Evolutionary conservation across 2,329 filamentous ascomycete genomes (phyloP), one percentile per base, ranked within the genome.

Genomic region (Pestalotiopsis sp.): DNA sequence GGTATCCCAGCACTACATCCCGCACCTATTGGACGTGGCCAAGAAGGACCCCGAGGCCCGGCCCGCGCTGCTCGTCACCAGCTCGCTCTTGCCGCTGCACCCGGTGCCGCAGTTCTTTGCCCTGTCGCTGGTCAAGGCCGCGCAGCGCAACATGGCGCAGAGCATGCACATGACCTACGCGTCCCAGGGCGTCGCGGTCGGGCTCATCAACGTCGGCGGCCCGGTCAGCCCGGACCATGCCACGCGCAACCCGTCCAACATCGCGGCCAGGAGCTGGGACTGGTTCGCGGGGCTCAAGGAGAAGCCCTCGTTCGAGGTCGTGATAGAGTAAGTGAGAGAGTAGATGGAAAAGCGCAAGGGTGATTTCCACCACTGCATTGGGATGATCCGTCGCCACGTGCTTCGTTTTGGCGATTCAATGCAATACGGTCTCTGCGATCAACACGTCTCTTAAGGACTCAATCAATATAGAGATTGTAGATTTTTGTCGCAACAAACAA

Each of bases 21-120:
- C 85, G 0, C 75, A 80, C 45, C 77, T 82, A 14, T 61, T 82
- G 27, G 68, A 76, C 4, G 74, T 83, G 12, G 75, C 79, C 39
- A 74, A 74, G 20, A 69, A 74, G 0, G 75, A 78, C 56, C 4
- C 70, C 7, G 52, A 65, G 4, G 70, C 77, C n/a, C 81, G 81
- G 66, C 85, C 85, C 0, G 81, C 82, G 0, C 74, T 87, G 9
- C 77, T 87, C 31, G 84, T 87, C 11, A 87, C 85, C 0, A 84
- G 80, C 75, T 84, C 82, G 27, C 75, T 80, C 59, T 79, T 88
- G 13, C 85, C 83, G 23, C 80, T 81, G 69, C 77, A 84, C 31
- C 86, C 86, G 0, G 73, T 82, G 1, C 82, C 84, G 27, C 59
- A 81, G 27, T 76, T 86, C 0, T 84, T 88, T 23, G 83, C 83